Conservation (phyloP, 805 yeast genomes). For the Monosporozyma siamensis region DNA sequence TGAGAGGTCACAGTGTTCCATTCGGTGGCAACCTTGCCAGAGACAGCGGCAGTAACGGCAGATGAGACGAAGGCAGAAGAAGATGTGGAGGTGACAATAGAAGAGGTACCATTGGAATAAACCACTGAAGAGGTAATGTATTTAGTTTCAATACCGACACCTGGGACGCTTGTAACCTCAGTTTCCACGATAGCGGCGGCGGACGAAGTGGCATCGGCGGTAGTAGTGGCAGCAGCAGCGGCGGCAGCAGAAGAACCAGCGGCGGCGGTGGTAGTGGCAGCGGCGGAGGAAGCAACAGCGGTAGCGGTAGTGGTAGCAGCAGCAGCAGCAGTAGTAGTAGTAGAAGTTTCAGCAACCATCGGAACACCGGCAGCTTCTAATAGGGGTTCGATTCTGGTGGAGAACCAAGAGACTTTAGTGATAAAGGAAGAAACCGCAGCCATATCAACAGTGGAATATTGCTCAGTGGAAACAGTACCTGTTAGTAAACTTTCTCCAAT, state of each 20-base stretch:
- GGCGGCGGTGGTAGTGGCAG: slow-evolving; percentile 5
- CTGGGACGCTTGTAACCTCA: neutral
- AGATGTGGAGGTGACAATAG: neutral
- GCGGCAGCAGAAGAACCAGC: slow-evolving; percentile 7
- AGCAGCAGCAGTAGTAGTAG: neutral
- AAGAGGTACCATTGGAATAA: neutral
- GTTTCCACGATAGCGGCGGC: neutral
- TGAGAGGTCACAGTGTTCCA: too few species aligned
- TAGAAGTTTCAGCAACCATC: neutral
- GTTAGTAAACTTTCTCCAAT: slow-evolving; percentile 20
- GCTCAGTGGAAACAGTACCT: slow-evolving; percentile 15
- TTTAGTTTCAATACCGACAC: neutral
- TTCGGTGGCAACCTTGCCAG: too few species aligned
- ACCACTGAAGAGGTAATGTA: neutral
- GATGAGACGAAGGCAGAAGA: neutral
- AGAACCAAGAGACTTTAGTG: slow-evolving; percentile 27
- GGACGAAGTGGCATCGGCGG: neutral
- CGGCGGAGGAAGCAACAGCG: neutral
- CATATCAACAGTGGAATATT: slow-evolving; percentile 18
- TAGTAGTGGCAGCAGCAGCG: slow-evolving; percentile 1
- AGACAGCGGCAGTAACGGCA: neutral
- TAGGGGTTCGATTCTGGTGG: slow-evolving; percentile 14
- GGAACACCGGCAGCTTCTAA: slow-evolving; percentile 2
- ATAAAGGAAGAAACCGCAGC: slow-evolving; percentile 17
- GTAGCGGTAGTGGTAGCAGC: neutral